phyloP scores from a whole-genome alignment of 495 filamentous ascomycete genomes.

The Xylaria nigripes region DNA sequence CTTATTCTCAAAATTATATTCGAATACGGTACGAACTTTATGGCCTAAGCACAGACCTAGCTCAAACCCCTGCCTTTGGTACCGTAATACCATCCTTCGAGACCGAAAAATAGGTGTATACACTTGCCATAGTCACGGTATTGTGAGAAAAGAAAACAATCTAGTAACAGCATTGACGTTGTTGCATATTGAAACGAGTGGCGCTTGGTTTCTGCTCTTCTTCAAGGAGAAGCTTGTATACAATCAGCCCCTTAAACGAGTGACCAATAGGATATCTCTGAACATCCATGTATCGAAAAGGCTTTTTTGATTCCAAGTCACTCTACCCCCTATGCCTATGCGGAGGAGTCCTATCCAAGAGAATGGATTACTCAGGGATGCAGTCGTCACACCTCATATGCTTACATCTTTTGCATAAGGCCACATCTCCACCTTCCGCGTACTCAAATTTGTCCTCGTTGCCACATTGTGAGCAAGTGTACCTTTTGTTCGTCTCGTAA shows the following conservation, averaged over 20 bases:
- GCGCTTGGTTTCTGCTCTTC: not conserved
- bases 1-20: no score
- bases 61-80: no score
- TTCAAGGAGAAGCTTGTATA: not conserved
- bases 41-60: no score
- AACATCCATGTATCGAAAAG: no score
- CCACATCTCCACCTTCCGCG: not conserved
- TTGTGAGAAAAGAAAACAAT: no score
- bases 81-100: no score
- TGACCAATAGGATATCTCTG: not conserved
- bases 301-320: no score
- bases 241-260: not conserved
- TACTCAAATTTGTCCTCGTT: not conserved
- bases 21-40: no score
- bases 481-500: not conserved
- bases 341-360: no score
- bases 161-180: not conserved
- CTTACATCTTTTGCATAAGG: not conserved
- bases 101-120: no score
- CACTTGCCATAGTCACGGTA: no score
- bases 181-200: not conserved
- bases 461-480: not conserved
- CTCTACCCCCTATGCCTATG: no score
- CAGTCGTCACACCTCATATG: slow-evolving; percentile 4
- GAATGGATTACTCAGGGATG: not conserved